Conservation (phyloP, 371 early-diverging fungal species). For the Mucor indicus region DNA sequence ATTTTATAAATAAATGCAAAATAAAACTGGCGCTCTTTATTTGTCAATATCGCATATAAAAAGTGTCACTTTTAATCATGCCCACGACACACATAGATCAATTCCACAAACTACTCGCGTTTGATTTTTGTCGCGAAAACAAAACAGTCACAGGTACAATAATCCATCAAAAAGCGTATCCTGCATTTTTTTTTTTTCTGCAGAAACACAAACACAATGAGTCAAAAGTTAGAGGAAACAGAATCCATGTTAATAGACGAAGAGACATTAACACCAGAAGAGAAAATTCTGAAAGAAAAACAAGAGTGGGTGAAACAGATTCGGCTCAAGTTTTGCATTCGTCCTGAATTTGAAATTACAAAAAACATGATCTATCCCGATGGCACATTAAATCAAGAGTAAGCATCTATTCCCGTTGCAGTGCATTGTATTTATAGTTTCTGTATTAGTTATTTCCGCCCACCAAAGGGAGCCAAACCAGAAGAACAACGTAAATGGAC, state of each 20-base stretch:
- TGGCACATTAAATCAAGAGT: constrained; percentile 89
- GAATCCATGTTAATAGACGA: too few relatives aligned
- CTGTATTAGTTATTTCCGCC: constrained; percentile 73
- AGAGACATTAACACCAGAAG: neutral
- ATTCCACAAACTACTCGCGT: too few relatives aligned
- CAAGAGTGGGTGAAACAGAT: constrained; percentile 79
- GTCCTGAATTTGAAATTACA: constrained; percentile 81
- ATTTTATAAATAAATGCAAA: too few relatives aligned
- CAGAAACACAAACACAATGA: neutral
- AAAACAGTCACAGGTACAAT: too few relatives aligned
- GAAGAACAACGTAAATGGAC: constrained; percentile 80
- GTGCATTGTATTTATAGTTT: neutral
- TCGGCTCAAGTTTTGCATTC: constrained; percentile 78
- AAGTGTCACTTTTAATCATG: too few relatives aligned
- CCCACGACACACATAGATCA: too few relatives aligned
- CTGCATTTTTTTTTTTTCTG: constrained; percentile 1
- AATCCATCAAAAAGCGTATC: too few relatives aligned
- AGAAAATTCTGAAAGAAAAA: constrained; percentile 28
- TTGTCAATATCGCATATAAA: too few relatives aligned
- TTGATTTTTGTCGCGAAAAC: too few relatives aligned
- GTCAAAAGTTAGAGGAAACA: too few relatives aligned
- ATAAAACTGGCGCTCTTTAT: too few relatives aligned
- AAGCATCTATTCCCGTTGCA: constrained; percentile 10
- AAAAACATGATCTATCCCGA: constrained; percentile 76
- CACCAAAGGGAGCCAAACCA: constrained; percentile 56